Base-by-base conservation (phyloP, 108 stramenopile genomes). In the Fistulifera solaris region DNA sequence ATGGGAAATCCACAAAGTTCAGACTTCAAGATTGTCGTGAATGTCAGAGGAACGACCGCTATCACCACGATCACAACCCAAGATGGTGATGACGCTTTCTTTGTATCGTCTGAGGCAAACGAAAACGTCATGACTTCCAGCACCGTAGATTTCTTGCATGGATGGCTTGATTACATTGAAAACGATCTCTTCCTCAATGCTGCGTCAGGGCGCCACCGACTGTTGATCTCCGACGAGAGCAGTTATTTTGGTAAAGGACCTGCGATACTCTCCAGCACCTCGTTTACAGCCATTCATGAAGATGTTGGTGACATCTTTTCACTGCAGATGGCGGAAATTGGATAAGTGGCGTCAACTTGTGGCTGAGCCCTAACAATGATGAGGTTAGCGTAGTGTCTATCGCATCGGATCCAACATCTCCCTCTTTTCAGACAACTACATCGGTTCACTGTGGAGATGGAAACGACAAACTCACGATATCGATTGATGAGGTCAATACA, bases 31-130 rank as follows among this genome's bases (percentile, higher is more conserved):
- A 35, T 65, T 14, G 54, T 61, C 10, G 52, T 40, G 27, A 71
- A 71, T 48, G 50, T 65, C 21, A 52, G 70, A 40, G 70, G 70
- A 40, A 65, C 70, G 27, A 61, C 58, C 16, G 64, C 70, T 1
- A 55, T 27, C 7, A 71, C 70, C 28, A 54, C 19, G 23, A 65
- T 71, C 27, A 52, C 53, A 21, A 55, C 53, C 2, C 59, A 64
- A 38, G 38, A 26, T 17, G 64, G 42, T 13, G 41, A 71, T 40
- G 70, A 71, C 51, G 53, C 48, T 38, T 40, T 71, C 13, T 71
- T 71, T 38, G 31, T 71, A 11, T 58, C 63, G 13, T 71, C 70
- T 25, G 70, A 71, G 45, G 70, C 70, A 11, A 55, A 65, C 58
- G 48, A 71, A 46, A 60, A 65, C 28, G 14, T 31, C 27, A 19